A percentile compares a stretch with the other conserved stretches of the same genome.
Evolutionary conservation across 495 filamentous ascomycete genomes (phyloP).

Genomic region (Tuber aestivum): DNA sequence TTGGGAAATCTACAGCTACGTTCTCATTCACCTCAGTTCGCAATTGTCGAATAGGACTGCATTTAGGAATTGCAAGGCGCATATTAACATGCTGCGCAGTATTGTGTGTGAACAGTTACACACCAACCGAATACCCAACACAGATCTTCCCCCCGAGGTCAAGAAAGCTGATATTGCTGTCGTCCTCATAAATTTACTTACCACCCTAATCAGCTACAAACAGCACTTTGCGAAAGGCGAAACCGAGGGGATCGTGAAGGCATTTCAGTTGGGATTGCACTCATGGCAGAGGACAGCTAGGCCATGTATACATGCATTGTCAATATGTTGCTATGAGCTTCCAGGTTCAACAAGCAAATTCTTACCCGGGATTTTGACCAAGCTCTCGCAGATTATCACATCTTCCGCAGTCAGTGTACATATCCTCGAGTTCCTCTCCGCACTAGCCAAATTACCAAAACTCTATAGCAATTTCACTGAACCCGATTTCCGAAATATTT

Average conservation of each 20-base stretch:
- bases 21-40: slow-evolving; percentile 76
- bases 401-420: slow-evolving; percentile 85
- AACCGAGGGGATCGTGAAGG: slow-evolving; percentile 78
- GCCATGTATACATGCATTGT: slow-evolving; percentile 87
- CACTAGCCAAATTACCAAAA: slow-evolving; percentile 75
- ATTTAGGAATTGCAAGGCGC: slow-evolving; percentile 62
- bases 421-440: slow-evolving; percentile 85
- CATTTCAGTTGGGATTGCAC: slow-evolving; percentile 74
- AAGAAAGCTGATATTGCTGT: slow-evolving; percentile 84
- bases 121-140: slow-evolving; percentile 65
- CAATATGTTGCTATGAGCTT: slow-evolving; percentile 88
- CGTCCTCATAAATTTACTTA: slow-evolving; percentile 76
- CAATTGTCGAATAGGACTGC: slow-evolving; percentile 87
- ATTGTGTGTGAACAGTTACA: slow-evolving; percentile 75
- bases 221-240: slow-evolving; percentile 75
- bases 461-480: slow-evolving; percentile 81
- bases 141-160: slow-evolving; percentile 64
- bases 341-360: slow-evolving; percentile 74
- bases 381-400: slow-evolving; percentile 91
- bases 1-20: slow-evolving; percentile 92
- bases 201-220: slow-evolving; percentile 81
- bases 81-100: slow-evolving; percentile 70
- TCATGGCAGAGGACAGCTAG: slow-evolving; percentile 80
- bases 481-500: slow-evolving; percentile 83
- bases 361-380: slow-evolving; percentile 74